Percentiles rank a stretch among this genome's conserved stretches.
Conservation (phyloP, 2,329 filamentous ascomycete species). For the Botryosphaeria dothidea region DNA sequence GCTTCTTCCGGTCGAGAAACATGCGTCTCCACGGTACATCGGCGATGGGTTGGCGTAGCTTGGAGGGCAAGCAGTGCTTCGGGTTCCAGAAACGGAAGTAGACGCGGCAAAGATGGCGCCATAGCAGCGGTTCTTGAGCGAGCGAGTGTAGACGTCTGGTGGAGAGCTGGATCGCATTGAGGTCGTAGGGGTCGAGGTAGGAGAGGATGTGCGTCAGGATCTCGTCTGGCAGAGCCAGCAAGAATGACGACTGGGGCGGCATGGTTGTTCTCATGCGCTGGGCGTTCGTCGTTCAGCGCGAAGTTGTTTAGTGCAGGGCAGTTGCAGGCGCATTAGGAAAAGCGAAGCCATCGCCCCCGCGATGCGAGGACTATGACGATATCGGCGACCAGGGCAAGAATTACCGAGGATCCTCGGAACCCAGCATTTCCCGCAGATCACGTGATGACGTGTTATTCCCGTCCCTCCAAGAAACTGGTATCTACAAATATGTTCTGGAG, state of each 20-base stretch:
- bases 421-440: not conserved
- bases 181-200: conserved; percentile 55
- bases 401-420: conserved; percentile 3
- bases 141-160: conserved; percentile 66
- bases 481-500: too few relatives aligned
- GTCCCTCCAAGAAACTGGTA: too few relatives aligned
- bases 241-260: not conserved
- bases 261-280: not conserved
- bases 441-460: not conserved
- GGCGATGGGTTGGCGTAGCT: conserved; percentile 47
- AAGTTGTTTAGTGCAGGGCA: not conserved
- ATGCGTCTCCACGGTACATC: conserved; percentile 71
- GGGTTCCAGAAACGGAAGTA: conserved; percentile 76
- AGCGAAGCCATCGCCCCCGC: conserved; percentile 5
- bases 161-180: conserved; percentile 57
- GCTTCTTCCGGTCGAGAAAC: conserved; percentile 37
- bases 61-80: conserved; percentile 34
- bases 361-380: conserved; percentile 7
- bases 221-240: conserved; percentile 69
- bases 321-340: conserved; percentile 6
- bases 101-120: conserved; percentile 72
- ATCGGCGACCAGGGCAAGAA: conserved; percentile 2
- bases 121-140: conserved; percentile 72
- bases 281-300: not conserved
- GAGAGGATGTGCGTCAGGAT: conserved; percentile 77